Conservation (phyloP, 1,284 basidiomycete genomes). For the Fomes fomentarius region DNA sequence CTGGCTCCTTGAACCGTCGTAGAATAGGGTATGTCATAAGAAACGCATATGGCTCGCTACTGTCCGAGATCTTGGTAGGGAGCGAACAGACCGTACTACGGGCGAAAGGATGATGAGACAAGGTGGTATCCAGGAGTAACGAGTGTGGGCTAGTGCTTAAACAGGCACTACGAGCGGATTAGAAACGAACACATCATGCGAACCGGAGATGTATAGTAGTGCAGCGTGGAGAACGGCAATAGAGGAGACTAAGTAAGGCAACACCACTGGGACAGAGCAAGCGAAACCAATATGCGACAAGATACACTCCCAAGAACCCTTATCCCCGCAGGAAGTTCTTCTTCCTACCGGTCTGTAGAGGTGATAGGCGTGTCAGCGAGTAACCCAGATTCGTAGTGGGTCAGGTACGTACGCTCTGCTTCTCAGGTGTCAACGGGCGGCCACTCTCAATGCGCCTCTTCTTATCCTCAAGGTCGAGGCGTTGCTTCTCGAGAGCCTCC, state of each 20-base stretch:
- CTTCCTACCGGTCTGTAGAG: slow-evolving; percentile 63
- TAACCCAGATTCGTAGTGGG: slow-evolving; percentile 1
- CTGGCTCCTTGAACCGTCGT: slow-evolving; percentile 10
- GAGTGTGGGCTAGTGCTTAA: slow-evolving; percentile 52
- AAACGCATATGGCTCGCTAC: slow-evolving; percentile 33
- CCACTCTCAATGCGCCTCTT: slow-evolving; percentile 96
- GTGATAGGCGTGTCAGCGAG: slow-evolving; percentile 3
- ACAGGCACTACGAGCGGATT: slow-evolving; percentile 31
- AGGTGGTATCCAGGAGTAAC: slow-evolving; percentile 63
- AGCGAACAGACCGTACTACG: slow-evolving; percentile 41
- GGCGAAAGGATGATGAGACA: slow-evolving; percentile 48
- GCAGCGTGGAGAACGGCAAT: slow-evolving; percentile 25
- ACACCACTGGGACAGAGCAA: slow-evolving; percentile 37
- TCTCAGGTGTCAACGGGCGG: slow-evolving; percentile 93
- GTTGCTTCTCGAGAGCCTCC: slow-evolving; percentile 97
- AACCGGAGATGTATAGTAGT: slow-evolving; percentile 47
- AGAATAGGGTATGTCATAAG: slow-evolving; percentile 44
- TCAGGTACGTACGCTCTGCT: slow-evolving; percentile 69
- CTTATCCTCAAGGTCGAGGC: slow-evolving; percentile 95
- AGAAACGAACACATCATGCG: slow-evolving; percentile 44
- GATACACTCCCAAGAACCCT: slow-evolving; percentile 26
- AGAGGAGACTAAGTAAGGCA: slow-evolving; percentile 37
- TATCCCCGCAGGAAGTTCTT: slow-evolving; percentile 78
- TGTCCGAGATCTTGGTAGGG: slow-evolving; percentile 39
- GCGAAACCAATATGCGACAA: slow-evolving; percentile 26